Base-by-base conservation (phyloP, 2,329 filamentous ascomycete genomes). In the Celoporthe dispersa region DNA sequence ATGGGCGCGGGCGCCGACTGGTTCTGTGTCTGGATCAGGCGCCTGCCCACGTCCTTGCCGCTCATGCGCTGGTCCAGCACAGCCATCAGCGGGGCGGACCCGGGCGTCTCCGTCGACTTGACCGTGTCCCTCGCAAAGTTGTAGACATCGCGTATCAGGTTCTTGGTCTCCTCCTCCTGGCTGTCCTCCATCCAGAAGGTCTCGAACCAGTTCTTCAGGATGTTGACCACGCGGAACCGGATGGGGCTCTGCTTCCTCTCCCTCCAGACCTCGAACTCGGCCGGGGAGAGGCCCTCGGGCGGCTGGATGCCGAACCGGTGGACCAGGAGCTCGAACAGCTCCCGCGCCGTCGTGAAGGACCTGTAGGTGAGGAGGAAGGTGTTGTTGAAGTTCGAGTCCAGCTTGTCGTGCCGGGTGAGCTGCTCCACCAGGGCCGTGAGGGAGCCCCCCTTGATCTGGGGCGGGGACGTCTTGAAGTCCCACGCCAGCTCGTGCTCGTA, bases 121-220 rank as follows among this genome's bases (percentile, higher is more conserved):
- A 98, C 93, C 0, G 93, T 94, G 75, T 97, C 94, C 75, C 92
- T 92, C 2, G 94, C 95, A 79, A 99, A 99, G 37, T 90, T 90
- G 81, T 94, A 94, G 12, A 98, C 94, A 74, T 94, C 90, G 71
- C 94, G 91, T 73, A 99, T 93, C 55, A 99, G 85, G 74, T 94
- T 89, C 79, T 90, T 93, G 61, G 91, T 97, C 63, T 93, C 90
- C 66, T 95, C 92, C 22, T 75, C 69, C 77, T 91, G 94, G 73
- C 91, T 90, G 64, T 94, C 92, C 78, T 99, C 96, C 94, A 98
- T 98, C 96, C 96, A 99, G 80, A 96, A 98, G 75, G 92, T 94
- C 78, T 98, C 96, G 75, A 99, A 96, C 96, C 96, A 99, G 81
- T 90, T 97, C 86, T 98, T 98, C 63, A 99, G 84, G 73, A 98